These are phyloP conservation scores for Wickerhamiella siamensis DNA, from an alignment of 805 yeast genomes.

Conservation along the genomic window DNA sequence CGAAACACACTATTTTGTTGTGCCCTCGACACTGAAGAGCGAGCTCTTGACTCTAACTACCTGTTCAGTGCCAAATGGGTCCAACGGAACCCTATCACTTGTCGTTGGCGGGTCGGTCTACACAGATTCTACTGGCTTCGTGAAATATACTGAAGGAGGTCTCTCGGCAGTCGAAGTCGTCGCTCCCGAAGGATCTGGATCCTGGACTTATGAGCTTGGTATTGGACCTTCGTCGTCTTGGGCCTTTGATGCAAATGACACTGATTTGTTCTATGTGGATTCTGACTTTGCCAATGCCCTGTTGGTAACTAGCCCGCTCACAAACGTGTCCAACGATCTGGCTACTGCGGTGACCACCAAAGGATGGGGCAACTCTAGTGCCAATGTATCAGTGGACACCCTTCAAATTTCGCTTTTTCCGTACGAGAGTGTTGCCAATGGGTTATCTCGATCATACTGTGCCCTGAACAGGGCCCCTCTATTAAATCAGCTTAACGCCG, in stretches of 20 bases:
- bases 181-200: conserved; percentile 4
- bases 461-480: conserved; percentile 46
- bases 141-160: background rate
- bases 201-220: conserved; percentile 55
- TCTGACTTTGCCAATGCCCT: conserved; percentile 56
- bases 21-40: background rate
- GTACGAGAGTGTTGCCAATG: conserved; percentile 2
- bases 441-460: conserved; percentile 48
- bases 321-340: conserved; percentile 7
- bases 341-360: background rate
- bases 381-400: background rate
- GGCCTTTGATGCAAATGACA: conserved; percentile 3
- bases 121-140: background rate
- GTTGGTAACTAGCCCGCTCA: conserved; percentile 33
- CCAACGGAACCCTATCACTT: background rate
- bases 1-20: conserved; percentile 19
- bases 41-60: background rate
- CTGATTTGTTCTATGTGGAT: conserved; percentile 38
- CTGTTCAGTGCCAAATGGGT: background rate
- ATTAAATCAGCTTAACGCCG: conserved; percentile 23
- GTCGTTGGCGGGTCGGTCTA: background rate
- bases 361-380: background rate
- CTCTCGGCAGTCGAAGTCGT: background rate
- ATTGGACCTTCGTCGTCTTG: conserved; percentile 28
- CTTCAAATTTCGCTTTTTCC: background rate